Conservation (phyloP, 805 yeast species). For the Starmerella stigmatis region DNA sequence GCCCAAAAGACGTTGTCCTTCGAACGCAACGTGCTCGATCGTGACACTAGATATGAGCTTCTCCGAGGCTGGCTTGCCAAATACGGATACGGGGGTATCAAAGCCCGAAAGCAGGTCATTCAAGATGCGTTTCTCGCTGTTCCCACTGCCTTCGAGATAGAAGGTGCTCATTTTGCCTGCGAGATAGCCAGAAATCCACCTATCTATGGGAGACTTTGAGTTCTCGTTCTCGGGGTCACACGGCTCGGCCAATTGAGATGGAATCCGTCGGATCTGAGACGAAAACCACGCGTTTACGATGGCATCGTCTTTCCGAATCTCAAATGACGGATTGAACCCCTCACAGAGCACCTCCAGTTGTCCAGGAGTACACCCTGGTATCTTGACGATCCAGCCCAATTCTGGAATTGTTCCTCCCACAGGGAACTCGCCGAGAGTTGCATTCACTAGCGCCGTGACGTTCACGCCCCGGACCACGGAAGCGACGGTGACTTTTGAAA, state of each 20-base stretch:
- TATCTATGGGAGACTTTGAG: slow-evolving; percentile 26
- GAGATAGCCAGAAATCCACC: slow-evolving; percentile 24
- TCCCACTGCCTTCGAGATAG: slow-evolving; percentile 20
- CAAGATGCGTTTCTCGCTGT: slow-evolving; percentile 14
- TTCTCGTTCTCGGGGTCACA: slow-evolving; percentile 18
- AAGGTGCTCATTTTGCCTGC: slow-evolving; percentile 23
- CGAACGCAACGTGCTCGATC: slow-evolving; percentile 24
- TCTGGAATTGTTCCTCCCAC: slow-evolving; percentile 25
- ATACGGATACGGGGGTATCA: slow-evolving; percentile 20
- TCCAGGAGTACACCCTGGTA: slow-evolving; percentile 26
- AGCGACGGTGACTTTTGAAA: slow-evolving; percentile 8
- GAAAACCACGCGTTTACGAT: slow-evolving; percentile 16
- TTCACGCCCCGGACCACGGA: not conserved
- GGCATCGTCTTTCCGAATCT: slow-evolving; percentile 5
- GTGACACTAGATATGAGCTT: slow-evolving; percentile 26
- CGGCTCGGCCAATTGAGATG: slow-evolving; percentile 20
- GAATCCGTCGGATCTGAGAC: slow-evolving; percentile 19
- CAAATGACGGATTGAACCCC: slow-evolving; percentile 19
- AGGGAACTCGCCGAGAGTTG: slow-evolving; percentile 10
- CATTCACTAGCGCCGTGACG: slow-evolving; percentile 14
- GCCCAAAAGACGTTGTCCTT: slow-evolving; percentile 8
- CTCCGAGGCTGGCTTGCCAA: slow-evolving; percentile 24
- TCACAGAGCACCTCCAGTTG: slow-evolving; percentile 13
- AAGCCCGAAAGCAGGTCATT: slow-evolving; percentile 12
- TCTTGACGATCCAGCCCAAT: slow-evolving; percentile 25